A percentile compares a stretch with the other conserved stretches of the same genome.
phyloP scores from a whole-genome alignment of 306 rosid genomes.

The Crataegus laevigata region DNA sequence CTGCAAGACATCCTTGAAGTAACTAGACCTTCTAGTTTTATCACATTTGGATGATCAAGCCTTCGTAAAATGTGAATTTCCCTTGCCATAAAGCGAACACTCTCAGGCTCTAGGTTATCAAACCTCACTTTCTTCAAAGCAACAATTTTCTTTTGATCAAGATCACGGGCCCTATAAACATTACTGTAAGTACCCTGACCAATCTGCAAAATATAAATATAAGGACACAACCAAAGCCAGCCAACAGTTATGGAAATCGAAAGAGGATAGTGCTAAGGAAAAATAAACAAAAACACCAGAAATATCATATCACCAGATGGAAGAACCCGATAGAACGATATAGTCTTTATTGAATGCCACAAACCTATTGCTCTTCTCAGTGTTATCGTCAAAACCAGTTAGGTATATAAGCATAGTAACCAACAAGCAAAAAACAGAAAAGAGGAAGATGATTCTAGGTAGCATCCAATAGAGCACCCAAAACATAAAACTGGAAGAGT shows the following conservation, averaged over 20 bases:
- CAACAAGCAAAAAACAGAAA: background rate
- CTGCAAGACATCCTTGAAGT: slow-evolving; percentile 98
- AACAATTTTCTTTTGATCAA: slow-evolving; percentile 82
- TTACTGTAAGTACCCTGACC: slow-evolving; percentile 97
- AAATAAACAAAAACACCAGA: background rate
- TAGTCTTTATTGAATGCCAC: background rate
- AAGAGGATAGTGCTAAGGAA: background rate
- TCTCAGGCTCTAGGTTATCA: slow-evolving; percentile 93
- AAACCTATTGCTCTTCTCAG: background rate
- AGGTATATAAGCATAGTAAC: slow-evolving; percentile 1
- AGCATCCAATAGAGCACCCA: background rate
- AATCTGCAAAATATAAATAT: slow-evolving; percentile 46
- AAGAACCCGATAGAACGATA: background rate
- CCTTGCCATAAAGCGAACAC: slow-evolving; percentile 95
- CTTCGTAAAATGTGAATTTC: slow-evolving; percentile 90
- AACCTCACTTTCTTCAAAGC: slow-evolving; percentile 92
- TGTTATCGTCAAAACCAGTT: background rate
- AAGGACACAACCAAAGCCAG: slow-evolving; percentile 9
- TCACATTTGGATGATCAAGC: slow-evolving; percentile 87
- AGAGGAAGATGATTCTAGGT: background rate
- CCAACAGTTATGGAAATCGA: slow-evolving; percentile 3
- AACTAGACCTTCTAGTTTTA: slow-evolving; percentile 82
- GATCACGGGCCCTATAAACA: slow-evolving; percentile 91
- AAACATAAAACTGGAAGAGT: background rate
- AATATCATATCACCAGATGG: background rate